phyloP scores from a whole-genome alignment of 2,329 filamentous ascomycete genomes.

The Paecilomyces fulvus region DNA sequence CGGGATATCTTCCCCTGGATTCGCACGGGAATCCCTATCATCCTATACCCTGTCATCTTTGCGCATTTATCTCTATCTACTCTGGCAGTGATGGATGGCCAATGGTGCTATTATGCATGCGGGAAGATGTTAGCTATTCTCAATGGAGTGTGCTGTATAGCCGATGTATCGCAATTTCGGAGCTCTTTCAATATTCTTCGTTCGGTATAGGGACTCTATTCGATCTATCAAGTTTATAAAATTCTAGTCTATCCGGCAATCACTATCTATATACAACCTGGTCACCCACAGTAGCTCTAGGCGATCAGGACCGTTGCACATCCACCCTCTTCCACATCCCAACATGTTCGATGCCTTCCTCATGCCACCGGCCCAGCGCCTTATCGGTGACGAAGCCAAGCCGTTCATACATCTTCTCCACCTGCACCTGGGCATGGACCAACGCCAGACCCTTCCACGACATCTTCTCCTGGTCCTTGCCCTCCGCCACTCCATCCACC shows the following conservation, averaged over 20 bases:
- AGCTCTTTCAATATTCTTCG: not conserved
- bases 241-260: no score
- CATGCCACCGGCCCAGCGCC: slow-evolving; percentile 65
- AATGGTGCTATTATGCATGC: not conserved
- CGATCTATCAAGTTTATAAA: not conserved
- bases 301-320: slow-evolving; percentile 3
- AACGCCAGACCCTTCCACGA: slow-evolving; percentile 67
- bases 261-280: not conserved
- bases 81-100: not conserved
- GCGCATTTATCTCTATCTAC: not conserved
- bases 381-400: slow-evolving; percentile 69
- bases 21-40: not conserved
- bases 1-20: not conserved
- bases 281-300: not conserved
- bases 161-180: not conserved
- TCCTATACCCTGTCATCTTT: not conserved
- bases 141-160: not conserved
- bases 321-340: slow-evolving; percentile 64
- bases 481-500: slow-evolving; percentile 22
- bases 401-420: slow-evolving; percentile 57
- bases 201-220: not conserved
- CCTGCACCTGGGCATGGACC: slow-evolving; percentile 66
- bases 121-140: not conserved
- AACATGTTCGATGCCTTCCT: slow-evolving; percentile 77
- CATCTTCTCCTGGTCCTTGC: slow-evolving; percentile 36